Conservation (phyloP, 441 rosid species). For the Pelargonium fulgidum region DNA sequence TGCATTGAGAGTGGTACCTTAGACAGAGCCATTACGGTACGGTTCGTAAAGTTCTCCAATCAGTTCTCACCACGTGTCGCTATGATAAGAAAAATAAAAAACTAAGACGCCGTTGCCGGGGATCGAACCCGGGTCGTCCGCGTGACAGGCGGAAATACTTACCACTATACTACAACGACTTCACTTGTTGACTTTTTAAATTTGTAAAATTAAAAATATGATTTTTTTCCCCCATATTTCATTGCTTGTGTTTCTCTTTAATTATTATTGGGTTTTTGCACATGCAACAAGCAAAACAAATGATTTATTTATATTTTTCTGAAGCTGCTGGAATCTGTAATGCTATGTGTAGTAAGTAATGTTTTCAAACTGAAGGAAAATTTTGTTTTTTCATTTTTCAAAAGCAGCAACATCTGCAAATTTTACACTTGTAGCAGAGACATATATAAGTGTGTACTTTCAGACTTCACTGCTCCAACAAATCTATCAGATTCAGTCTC, state of each 20-base stretch:
- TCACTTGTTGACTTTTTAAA: too few species aligned
- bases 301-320: neutral
- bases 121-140: conserved; percentile 30
- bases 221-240: too few species aligned
- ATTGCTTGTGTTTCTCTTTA: too few species aligned
- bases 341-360: neutral
- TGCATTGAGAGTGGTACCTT: neutral
- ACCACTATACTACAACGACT: too few species aligned
- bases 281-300: neutral
- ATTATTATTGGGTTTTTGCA: too few species aligned
- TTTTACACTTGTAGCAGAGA: neutral
- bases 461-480: too few species aligned
- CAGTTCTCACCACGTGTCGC: conserved; percentile 16
- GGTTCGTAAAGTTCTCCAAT: neutral
- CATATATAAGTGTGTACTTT: too few species aligned
- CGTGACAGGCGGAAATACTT: conserved; percentile 19
- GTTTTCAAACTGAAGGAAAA: neutral
- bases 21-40: neutral
- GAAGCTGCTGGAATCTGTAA: neutral
- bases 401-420: neutral
- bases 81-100: neutral
- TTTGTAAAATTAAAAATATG: too few species aligned
- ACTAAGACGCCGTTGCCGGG: conserved; percentile 23
- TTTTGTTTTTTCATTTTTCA: neutral
- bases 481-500: neutral